A percentile compares a stretch with the other conserved stretches of the same genome.
Conservation (phyloP, 495 filamentous ascomycete genomes). For the Neurospora sp. region DNA sequence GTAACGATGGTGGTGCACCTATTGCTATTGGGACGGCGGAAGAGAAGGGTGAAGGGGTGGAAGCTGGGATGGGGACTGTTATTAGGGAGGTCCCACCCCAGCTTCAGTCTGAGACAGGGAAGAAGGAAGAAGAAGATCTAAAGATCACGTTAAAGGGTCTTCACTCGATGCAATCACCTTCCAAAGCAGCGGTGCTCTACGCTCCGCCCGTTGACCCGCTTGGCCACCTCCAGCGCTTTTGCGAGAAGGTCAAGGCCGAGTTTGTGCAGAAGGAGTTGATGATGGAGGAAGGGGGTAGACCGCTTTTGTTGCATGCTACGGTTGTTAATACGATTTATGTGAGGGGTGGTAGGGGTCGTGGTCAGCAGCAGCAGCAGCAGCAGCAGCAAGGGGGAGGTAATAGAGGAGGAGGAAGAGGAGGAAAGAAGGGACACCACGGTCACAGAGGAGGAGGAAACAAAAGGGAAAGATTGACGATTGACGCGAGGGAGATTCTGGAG, state of each 20-base stretch:
- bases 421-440: slow-evolving; percentile 10
- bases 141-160: slow-evolving; percentile 39
- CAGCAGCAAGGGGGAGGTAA: neutral
- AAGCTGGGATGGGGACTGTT: neutral
- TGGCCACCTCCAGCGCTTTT: slow-evolving; percentile 50
- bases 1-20: slow-evolving; percentile 11
- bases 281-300: slow-evolving; percentile 42
- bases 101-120: neutral
- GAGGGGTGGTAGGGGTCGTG: slow-evolving; percentile 21
- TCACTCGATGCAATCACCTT: slow-evolving; percentile 34
- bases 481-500: slow-evolving; percentile 42
- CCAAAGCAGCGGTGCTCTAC: slow-evolving; percentile 34
- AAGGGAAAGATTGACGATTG: slow-evolving; percentile 35
- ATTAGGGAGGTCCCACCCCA: neutral
- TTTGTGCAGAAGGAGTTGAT: slow-evolving; percentile 60
- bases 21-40: slow-evolving; percentile 1
- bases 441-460: slow-evolving; percentile 8
- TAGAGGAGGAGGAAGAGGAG: slow-evolving; percentile 23
- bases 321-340: slow-evolving; percentile 83
- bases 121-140: slow-evolving; percentile 7
- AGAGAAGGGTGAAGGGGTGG: neutral
- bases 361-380: neutral
- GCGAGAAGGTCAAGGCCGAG: slow-evolving; percentile 43
- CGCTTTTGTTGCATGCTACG: slow-evolving; percentile 75
- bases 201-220: slow-evolving; percentile 43